Evolutionary conservation across 1,284 basidiomycete genomes (phyloP).

Genomic region (Tylopilus sp.): DNA sequence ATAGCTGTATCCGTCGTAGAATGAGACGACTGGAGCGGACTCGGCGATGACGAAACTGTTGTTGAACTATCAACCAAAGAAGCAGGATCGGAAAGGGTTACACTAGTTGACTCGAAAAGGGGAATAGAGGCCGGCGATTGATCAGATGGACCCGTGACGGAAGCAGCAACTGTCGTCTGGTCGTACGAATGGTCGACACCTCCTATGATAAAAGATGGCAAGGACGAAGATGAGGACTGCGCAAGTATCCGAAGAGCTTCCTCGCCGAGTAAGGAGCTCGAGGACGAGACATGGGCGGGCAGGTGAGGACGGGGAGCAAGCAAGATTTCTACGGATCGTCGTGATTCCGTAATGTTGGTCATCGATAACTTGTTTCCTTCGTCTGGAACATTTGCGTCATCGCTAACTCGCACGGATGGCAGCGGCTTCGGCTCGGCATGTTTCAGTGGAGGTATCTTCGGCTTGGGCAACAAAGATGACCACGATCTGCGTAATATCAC

Average conservation of each 20-base stretch:
- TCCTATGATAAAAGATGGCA: conserved; percentile 3
- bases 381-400: background rate
- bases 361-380: background rate
- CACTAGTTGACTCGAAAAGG: conserved; percentile 17
- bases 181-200: background rate
- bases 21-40: conserved; percentile 1
- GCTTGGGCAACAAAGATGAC: conserved; percentile 13
- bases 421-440: background rate
- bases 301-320: conserved; percentile 12
- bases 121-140: conserved; percentile 13
- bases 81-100: conserved; percentile 12
- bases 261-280: conserved; percentile 25
- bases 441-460: conserved; percentile 3
- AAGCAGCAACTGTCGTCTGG: background rate
- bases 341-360: background rate
- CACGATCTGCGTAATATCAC: conserved; percentile 5
- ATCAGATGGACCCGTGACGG: background rate
- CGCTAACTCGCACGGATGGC: background rate
- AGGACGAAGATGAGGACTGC: conserved; percentile 2
- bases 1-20: background rate
- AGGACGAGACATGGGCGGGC: conserved; percentile 21
- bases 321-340: background rate
- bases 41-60: background rate
- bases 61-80: background rate
- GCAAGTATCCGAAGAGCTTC: conserved; percentile 17